A percentile compares a stretch with the other conserved stretches of the same genome.
Evolutionary conservation across 345 rosid species (phyloP).

Genomic region (Lenwebbia sp.): DNA sequence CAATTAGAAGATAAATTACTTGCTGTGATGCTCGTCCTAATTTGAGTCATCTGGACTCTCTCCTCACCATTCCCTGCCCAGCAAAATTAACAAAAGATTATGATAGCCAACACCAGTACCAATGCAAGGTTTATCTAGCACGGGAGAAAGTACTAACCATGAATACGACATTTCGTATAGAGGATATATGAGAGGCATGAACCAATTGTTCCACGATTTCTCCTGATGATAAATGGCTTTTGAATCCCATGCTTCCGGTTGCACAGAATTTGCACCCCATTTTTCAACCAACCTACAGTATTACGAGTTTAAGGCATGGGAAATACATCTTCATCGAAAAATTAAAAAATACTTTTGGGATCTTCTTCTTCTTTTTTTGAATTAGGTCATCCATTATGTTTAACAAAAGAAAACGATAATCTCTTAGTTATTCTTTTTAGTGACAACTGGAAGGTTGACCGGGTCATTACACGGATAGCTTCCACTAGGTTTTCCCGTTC

Average conservation of each 20-base stretch:
- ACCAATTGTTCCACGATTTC: slow-evolving; percentile 96
- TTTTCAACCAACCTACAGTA: slow-evolving; percentile 86
- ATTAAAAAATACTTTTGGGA: too few relatives aligned
- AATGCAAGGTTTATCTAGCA: background rate
- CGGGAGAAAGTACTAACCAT: slow-evolving; percentile 39
- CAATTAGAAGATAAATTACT: too few relatives aligned
- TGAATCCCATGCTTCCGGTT: slow-evolving; percentile 94
- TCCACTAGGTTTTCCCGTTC: too few relatives aligned
- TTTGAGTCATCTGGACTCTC: too few relatives aligned
- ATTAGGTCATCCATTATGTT: too few relatives aligned
- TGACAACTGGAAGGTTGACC: too few relatives aligned
- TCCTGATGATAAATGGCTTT: slow-evolving; percentile 73
- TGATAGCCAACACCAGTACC: background rate
- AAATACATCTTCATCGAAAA: background rate
- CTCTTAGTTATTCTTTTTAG: too few relatives aligned
- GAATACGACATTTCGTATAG: slow-evolving; percentile 81
- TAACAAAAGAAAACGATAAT: too few relatives aligned
- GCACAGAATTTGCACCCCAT: slow-evolving; percentile 99
- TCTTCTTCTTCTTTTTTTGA: too few relatives aligned
- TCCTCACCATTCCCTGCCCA: slow-evolving; percentile 96
- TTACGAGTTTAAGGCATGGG: background rate
- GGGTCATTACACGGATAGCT: too few relatives aligned
- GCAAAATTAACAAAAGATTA: background rate
- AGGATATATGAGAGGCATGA: slow-evolving; percentile 61
- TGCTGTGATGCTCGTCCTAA: too few relatives aligned